Conservation (phyloP, 805 yeast species). For the Naumovozyma dairenensis region DNA sequence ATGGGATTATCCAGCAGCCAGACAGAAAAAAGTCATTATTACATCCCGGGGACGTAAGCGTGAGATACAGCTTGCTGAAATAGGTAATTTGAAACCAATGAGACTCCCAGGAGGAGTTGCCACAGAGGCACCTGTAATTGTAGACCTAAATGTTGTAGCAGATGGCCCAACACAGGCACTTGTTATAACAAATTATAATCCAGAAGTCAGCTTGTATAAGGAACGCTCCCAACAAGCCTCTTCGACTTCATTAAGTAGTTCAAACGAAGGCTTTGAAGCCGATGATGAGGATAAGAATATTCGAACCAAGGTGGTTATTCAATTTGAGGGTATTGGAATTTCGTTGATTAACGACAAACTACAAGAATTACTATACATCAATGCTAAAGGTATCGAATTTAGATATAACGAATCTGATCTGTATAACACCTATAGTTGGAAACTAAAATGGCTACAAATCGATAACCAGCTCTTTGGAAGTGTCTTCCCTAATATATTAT, state of each 20-base stretch:
- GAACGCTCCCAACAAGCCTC: constrained; percentile 27
- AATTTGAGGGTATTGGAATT: constrained; percentile 78
- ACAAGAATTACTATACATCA: constrained; percentile 78
- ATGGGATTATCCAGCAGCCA: constrained; percentile 93
- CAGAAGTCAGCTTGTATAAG: constrained; percentile 66
- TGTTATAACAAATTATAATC: constrained; percentile 74
- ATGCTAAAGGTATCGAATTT: constrained; percentile 70
- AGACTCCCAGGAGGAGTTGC: constrained; percentile 44
- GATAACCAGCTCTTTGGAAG: constrained; percentile 90
- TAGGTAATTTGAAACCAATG: constrained; percentile 85
- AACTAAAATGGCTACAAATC: constrained; percentile 88
- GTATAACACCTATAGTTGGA: constrained; percentile 69
- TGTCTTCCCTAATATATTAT: constrained; percentile 74
- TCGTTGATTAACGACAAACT: constrained; percentile 64
- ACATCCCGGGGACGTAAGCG: constrained; percentile 67
- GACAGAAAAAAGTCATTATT: constrained; percentile 67
- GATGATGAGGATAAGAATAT: constrained; percentile 31
- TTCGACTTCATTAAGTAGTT: constrained; percentile 26
- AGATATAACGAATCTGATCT: constrained; percentile 75
- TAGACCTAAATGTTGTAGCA: constrained; percentile 85
- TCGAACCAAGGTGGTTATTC: constrained; percentile 38
- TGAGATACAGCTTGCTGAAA: constrained; percentile 78
- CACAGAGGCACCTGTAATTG: constrained; percentile 39
- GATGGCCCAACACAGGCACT: constrained; percentile 93
- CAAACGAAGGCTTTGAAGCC: constrained; percentile 45